phyloP scores from a whole-genome alignment of 495 filamentous ascomycete genomes.

The Penicillium egyptiacum region DNA sequence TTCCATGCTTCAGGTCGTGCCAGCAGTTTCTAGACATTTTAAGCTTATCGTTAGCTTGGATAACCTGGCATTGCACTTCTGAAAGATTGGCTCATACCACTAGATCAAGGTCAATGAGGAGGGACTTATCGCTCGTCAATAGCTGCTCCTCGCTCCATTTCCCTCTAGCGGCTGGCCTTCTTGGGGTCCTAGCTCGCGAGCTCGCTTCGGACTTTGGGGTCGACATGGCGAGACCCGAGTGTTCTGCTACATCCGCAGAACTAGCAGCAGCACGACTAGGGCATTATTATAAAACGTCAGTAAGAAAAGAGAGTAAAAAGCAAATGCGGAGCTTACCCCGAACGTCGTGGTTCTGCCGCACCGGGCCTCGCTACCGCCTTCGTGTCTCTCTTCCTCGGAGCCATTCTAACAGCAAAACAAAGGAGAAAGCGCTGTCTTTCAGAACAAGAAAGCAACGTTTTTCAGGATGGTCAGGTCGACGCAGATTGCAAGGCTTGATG shows the following conservation, averaged over 20 bases:
- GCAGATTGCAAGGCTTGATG: slow-evolving; percentile 89
- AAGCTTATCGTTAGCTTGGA: slow-evolving; percentile 15
- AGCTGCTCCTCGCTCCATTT: slow-evolving; percentile 52
- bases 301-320: background rate
- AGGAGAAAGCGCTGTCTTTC: slow-evolving; percentile 4
- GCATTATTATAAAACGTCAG: slow-evolving; percentile 20
- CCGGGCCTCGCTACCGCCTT: slow-evolving; percentile 34
- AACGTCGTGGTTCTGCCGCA: slow-evolving; percentile 32
- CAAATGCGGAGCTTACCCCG: slow-evolving; percentile 23
- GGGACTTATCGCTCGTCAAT: slow-evolving; percentile 55
- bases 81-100: slow-evolving; percentile 45
- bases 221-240: slow-evolving; percentile 21
- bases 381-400: slow-evolving; percentile 18
- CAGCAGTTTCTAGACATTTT: slow-evolving; percentile 50
- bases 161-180: slow-evolving; percentile 33
- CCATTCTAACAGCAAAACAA: slow-evolving; percentile 35
- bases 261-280: slow-evolving; percentile 18
- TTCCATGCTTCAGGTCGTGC: slow-evolving; percentile 59
- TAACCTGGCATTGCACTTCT: background rate
- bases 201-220: slow-evolving; percentile 23
- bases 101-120: slow-evolving; percentile 54
- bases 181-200: slow-evolving; percentile 24
- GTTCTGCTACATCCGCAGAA: slow-evolving; percentile 29
- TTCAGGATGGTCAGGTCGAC: slow-evolving; percentile 88
- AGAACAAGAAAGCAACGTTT: background rate